Conservation (phyloP, 352 stramenopile genomes). For the Phytophthora ramorum region DNA sequence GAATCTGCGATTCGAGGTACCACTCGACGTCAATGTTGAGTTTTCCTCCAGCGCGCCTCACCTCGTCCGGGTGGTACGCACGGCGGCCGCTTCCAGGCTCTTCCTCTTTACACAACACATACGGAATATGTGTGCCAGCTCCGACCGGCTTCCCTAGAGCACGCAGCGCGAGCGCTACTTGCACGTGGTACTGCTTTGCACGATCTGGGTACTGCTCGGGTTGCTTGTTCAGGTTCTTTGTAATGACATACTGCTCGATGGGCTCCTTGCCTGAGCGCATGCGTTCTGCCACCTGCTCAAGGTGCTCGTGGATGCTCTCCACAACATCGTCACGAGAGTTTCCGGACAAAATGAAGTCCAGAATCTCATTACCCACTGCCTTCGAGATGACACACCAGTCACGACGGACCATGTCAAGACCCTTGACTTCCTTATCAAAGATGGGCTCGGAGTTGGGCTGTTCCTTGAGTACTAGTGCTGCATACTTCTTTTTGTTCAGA, state of each 20-base stretch:
- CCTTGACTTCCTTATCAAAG: conserved; percentile 98
- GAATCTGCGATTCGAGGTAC: conserved; percentile 97
- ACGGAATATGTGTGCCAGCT: conserved; percentile 99
- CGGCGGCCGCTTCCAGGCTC: conserved; percentile 73
- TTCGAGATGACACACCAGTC: conserved; percentile 99
- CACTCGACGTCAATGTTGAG: conserved; percentile 96
- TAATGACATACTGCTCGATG: conserved; percentile 99
- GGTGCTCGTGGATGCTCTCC: conserved; percentile 96
- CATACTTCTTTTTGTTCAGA: conserved; percentile 99
- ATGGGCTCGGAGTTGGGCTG: conserved; percentile 49
- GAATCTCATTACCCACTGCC: conserved; percentile 94
- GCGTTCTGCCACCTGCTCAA: conserved; percentile 91
- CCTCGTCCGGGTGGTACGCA: conserved; percentile 90
- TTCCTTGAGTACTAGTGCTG: conserved; percentile 95
- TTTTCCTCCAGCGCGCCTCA: conserved; percentile 73
- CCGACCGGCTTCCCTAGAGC: conserved; percentile 96
- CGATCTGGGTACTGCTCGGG: conserved; percentile 98
- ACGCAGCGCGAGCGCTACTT: conserved; percentile 97
- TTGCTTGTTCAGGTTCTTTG: conserved; percentile 99
- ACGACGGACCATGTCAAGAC: conserved; percentile 97
- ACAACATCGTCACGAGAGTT: conserved; percentile 95
- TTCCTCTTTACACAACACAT: conserved; percentile 95
- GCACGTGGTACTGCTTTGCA: conserved; percentile 97
- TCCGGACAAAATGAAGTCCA: conserved; percentile 98
- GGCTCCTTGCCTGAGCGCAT: conserved; percentile 95